Base-by-base conservation (phyloP, 805 yeast species). In the Kodamaea neixiangensis region DNA sequence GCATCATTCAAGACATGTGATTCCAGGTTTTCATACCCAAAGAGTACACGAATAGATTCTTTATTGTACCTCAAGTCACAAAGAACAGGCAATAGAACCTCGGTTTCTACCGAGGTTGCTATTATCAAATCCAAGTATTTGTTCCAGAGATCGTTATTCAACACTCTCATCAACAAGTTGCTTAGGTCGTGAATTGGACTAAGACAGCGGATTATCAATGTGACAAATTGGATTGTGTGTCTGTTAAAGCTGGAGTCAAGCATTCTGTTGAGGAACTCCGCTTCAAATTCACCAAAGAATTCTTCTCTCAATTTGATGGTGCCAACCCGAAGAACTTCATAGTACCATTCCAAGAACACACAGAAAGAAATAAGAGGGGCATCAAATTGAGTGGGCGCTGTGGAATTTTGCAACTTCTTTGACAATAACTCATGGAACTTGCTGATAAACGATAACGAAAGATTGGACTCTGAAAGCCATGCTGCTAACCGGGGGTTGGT, bases 171-270 rank as follows among this genome's bases (percentile, higher is more conserved):
- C 31, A 47, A 40, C 3, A n/a, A 31, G 33, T n/a, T 13, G 6
- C 29, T 14, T 7, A 34, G 14, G 3, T 46, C 39, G 3, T 15
- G 22, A n/a, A 20, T 15, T 29, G 17, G 44, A n/a, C 38, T 25
- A 3, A 38, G 22, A 7, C 35, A 17, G 21, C 44, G 33, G 5
- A 39, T 9, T 10, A 37, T 19, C 9, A 31, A 19, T 2, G 22
- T 18, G 13, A 34, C 19, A 20, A 14, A 35, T 10, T 35, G 21
- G 14, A 42, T 5, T 6, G 40, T 11, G 34, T 34, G 18, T 20
- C 17, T 44, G 18, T 37, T 37, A 19, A 17, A 37, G 21, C 31
- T 19, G 6, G 45, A 42, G 15, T 42, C 45, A 35, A 44, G 47
- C 5, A 44, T 7, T 14, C 21, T 11, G 13, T 39, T 39, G 37